Base-by-base conservation (phyloP, 73 alveolate species). In the Tetrahymena borealis region DNA sequence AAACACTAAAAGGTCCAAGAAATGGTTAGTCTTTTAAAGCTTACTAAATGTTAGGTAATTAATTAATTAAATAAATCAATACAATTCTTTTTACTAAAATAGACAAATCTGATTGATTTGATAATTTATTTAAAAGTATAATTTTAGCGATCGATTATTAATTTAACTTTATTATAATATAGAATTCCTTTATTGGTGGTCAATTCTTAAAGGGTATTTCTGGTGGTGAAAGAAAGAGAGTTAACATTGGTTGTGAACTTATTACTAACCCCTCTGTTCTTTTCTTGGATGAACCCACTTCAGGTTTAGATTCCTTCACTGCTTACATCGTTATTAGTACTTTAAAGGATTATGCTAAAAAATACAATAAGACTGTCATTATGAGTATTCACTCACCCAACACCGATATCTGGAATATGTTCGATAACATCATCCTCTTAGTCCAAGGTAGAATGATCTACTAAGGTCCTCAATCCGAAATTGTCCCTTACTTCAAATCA, bases 311-410 rank as follows among this genome's bases (percentile, higher is more conserved):
- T 32, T 79, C 91, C n/a, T 79, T 79, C 43, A 79, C 91, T 79
- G 91, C 91, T 1, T 79, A 79, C 32, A 32, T 79, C n/a, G 43
- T 79, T 32, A 79, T 36, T 32, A 79, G 40, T 36, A n/a, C 40
- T 36, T 79, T 79, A 79, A 79, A 11, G 20, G 40, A 79, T 32
- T 79, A 79, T 60, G 91, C 91, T 1, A 79, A 79, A 38, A n/a
- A 33, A 33, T 38, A 7, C 28, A 97, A 96, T 32, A 94, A 94
- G 78, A 96, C 98, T 5, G 95, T 96, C 40, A 90, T 96, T 78
- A 33, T 92, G 91, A 96, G 97, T 20, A 96, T 96, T 24, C 98
- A 96, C 91, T 96, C 94, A 39, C 98, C 98, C 1, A 91, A 96
- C 35, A 77, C 97, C 12, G 96, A 94, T 90, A 94, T 96, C 3